A percentile compares a stretch with the other conserved stretches of the same genome.
Evolutionary conservation across 352 stramenopile species (phyloP).

Genomic region (Phytopythium delawarense): DNA sequence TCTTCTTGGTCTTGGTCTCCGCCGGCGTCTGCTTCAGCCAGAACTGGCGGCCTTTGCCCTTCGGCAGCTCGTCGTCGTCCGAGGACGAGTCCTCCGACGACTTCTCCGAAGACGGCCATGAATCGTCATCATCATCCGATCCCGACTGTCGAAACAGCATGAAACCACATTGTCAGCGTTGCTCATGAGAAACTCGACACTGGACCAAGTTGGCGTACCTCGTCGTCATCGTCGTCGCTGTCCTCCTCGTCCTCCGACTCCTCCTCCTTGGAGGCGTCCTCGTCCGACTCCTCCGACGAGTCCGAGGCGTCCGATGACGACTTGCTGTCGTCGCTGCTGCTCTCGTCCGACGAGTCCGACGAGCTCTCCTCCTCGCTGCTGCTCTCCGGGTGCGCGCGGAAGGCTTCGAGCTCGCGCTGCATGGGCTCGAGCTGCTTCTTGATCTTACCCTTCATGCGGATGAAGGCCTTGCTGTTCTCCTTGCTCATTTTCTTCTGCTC

Average conservation of each 20-base stretch:
- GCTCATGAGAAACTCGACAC: neutral
- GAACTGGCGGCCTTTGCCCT: slow-evolving; percentile 93
- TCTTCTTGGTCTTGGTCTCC: slow-evolving; percentile 52
- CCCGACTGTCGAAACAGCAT: slow-evolving; percentile 4
- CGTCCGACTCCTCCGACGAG: slow-evolving; percentile 32
- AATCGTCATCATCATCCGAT: slow-evolving; percentile 51
- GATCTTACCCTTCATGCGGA: slow-evolving; percentile 97
- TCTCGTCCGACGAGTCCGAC: slow-evolving; percentile 23
- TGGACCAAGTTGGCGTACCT: neutral
- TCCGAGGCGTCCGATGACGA: slow-evolving; percentile 11
- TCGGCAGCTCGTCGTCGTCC: slow-evolving; percentile 71
- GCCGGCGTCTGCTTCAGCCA: slow-evolving; percentile 94
- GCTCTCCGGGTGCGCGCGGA: slow-evolving; percentile 87
- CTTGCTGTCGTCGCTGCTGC: slow-evolving; percentile 30
- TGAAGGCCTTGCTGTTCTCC: slow-evolving; percentile 94
- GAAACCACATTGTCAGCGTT: neutral
- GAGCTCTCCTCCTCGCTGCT: slow-evolving; percentile 64
- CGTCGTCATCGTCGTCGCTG: slow-evolving; percentile 8
- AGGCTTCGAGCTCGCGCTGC: slow-evolving; percentile 84
- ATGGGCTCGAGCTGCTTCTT: slow-evolving; percentile 96
- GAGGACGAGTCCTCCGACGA: slow-evolving; percentile 59
- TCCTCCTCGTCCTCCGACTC: slow-evolving; percentile 9
- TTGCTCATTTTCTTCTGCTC: slow-evolving; percentile 97
- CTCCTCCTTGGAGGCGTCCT: slow-evolving; percentile 25
- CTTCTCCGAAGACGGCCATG: slow-evolving; percentile 55